These are phyloP conservation scores for Candida dubliniensis DNA, from an alignment of 1,139 yeast genomes.

Conservation along the genomic window DNA sequence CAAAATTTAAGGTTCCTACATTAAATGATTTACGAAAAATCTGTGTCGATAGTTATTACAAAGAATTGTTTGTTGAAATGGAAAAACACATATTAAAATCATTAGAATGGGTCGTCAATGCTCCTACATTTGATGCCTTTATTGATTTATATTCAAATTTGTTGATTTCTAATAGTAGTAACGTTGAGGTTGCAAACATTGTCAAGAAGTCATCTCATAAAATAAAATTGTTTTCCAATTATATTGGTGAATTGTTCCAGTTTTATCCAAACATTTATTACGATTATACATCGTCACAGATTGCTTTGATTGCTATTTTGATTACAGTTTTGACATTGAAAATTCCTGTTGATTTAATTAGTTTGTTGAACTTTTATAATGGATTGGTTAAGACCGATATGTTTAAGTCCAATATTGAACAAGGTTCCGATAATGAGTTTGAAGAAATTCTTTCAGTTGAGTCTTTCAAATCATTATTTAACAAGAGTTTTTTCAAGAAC, in stretches of 20 bases:
- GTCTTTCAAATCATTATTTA: constrained; percentile 19
- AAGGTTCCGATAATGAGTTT: constrained; percentile 8
- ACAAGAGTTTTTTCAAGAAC: constrained; percentile 27
- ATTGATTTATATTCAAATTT: constrained; percentile 52
- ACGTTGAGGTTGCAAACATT: constrained; percentile 25
- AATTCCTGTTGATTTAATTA: constrained; percentile 27
- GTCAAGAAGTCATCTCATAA: constrained; percentile 37
- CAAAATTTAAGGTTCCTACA: constrained; percentile 64
- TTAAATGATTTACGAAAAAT: constrained; percentile 55
- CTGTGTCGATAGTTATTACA: constrained; percentile 64
- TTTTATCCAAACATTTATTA: constrained; percentile 62
- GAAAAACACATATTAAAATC: constrained; percentile 65
- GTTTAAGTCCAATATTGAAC: constrained; percentile 10
- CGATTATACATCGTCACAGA: constrained; percentile 53
- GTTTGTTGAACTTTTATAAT: constrained; percentile 24
- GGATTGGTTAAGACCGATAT: constrained; percentile 20
- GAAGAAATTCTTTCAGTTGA: constrained; percentile 19
- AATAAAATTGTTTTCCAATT: constrained; percentile 55
- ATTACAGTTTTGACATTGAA: constrained; percentile 27
- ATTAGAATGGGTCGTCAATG: constrained; percentile 54
- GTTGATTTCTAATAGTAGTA: constrained; percentile 18
- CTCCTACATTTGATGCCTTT: constrained; percentile 62
- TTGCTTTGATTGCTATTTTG: constrained; percentile 54
- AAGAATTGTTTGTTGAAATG: constrained; percentile 62
- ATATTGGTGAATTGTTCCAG: constrained; percentile 64